phyloP scores from a whole-genome alignment of 805 yeast species.

The Teunomyces gatunensis region DNA sequence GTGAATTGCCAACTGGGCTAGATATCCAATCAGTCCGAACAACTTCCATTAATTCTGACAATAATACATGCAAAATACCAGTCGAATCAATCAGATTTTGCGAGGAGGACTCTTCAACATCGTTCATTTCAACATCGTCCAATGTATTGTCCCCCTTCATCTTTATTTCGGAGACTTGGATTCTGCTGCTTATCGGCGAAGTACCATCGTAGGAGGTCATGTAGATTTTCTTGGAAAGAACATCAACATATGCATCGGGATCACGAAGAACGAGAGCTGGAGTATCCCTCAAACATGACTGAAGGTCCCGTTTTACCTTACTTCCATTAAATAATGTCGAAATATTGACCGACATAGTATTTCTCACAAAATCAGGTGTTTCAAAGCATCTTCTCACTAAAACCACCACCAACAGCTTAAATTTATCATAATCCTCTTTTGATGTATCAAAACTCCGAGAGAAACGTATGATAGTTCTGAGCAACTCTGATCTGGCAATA shows the following conservation, averaged over 20 bases:
- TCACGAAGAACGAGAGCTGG: slow-evolving; percentile 47
- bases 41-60: slow-evolving; percentile 61
- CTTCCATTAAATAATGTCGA: slow-evolving; percentile 35
- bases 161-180: background rate
- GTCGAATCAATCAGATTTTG: slow-evolving; percentile 24
- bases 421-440: slow-evolving; percentile 7
- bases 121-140: slow-evolving; percentile 30
- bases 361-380: slow-evolving; percentile 46
- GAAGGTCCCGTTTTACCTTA: slow-evolving; percentile 19
- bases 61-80: slow-evolving; percentile 61
- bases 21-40: slow-evolving; percentile 38
- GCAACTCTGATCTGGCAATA: slow-evolving; percentile 47
- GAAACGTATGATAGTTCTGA: slow-evolving; percentile 46
- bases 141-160: slow-evolving; percentile 7
- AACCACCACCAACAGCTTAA: slow-evolving; percentile 38
- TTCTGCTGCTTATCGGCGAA: background rate
- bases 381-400: slow-evolving; percentile 73
- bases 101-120: slow-evolving; percentile 16
- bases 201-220: slow-evolving; percentile 39
- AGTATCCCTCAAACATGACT: slow-evolving; percentile 48
- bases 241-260: slow-evolving; percentile 48
- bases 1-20: slow-evolving; percentile 17
- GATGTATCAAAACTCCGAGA: slow-evolving; percentile 29
- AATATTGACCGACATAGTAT: slow-evolving; percentile 52
- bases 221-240: slow-evolving; percentile 39